Evolutionary conservation across 208 protist genomes (phyloP).

Genomic region (Leishmania major): DNA sequence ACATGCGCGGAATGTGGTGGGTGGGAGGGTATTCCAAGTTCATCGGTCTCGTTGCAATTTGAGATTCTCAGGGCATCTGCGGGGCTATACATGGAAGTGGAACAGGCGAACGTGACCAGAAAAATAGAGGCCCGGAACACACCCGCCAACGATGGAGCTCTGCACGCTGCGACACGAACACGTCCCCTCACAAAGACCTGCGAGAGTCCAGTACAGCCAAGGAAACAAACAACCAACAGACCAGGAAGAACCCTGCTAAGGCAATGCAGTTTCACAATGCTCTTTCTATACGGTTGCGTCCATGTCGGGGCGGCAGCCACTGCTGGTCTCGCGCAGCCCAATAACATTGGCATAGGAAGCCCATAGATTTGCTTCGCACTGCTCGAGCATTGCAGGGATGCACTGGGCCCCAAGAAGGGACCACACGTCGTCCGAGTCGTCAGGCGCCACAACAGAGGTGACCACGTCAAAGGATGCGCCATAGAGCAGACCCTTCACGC

Average conservation of each 20-base stretch:
- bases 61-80: neutral
- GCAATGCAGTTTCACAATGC: neutral
- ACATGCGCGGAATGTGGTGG: neutral
- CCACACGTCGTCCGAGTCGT: slow-evolving; percentile 28
- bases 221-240: neutral
- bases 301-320: neutral
- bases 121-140: neutral
- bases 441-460: slow-evolving; percentile 14
- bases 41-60: neutral
- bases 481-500: slow-evolving; percentile 61
- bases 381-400: slow-evolving; percentile 69
- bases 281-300: neutral
- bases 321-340: slow-evolving; percentile 25
- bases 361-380: slow-evolving; percentile 78
- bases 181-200: neutral
- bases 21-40: neutral
- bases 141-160: neutral
- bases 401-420: slow-evolving; percentile 5
- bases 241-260: neutral
- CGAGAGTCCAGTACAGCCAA: neutral
- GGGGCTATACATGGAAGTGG: neutral
- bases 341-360: slow-evolving; percentile 67
- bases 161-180: neutral
- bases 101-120: neutral
- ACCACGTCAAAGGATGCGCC: slow-evolving; percentile 71